Base-by-base conservation (phyloP, 2,329 filamentous ascomycete genomes). In the Tolypocladium endophyticum region DNA sequence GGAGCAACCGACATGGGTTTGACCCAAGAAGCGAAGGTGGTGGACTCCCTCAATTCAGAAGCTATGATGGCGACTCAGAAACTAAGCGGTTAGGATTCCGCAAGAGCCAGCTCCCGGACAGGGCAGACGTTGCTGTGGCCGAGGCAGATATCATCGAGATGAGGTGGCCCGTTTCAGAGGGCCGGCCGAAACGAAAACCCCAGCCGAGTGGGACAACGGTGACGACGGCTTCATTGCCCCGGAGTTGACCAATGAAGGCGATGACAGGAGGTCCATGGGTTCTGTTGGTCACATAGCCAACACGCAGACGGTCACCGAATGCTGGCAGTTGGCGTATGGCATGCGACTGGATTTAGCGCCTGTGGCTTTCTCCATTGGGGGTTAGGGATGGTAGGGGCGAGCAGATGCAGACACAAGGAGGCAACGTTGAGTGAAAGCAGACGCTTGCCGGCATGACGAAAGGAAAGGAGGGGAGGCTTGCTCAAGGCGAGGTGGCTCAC, bases 81-180 rank as follows among this genome's bases (percentile, higher is more conserved):
- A 33, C 30, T n/a, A 6, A 11, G 30, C 28, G 47, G 18, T 33
- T 33, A 18, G 45, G 14, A 20, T 18, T 20, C 18, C 18, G 14
- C 2, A 25, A 30, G 16, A 8, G 45, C 45, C 25, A 50, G 16
- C 43, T 25, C 25, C 45, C 14, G 45, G 28, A 5, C 47, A 30
- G 11, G 45, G 20, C 25, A 30, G 30, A 9, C 45, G 45, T 7
- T 45, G 56, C 52, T 52, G 43, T 55, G 35, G 35, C 38, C 30
- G 47, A 39, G n/a, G 39, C 33, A 53, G 52, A 53, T 35, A 20
- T 25, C 9, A 18, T 58, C n/a, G 33, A 54, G 52, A 39, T 33
- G 50, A 38, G 35, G 54, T 58, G 57, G 57, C 57, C 57, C 45
- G 57, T 58, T 58, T 58, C 57, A 54, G 45, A 58, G 57, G 47